These are phyloP conservation scores for Blumeriella jaapii DNA, from an alignment of 2,329 filamentous ascomycete species.

Conservation along the genomic window DNA sequence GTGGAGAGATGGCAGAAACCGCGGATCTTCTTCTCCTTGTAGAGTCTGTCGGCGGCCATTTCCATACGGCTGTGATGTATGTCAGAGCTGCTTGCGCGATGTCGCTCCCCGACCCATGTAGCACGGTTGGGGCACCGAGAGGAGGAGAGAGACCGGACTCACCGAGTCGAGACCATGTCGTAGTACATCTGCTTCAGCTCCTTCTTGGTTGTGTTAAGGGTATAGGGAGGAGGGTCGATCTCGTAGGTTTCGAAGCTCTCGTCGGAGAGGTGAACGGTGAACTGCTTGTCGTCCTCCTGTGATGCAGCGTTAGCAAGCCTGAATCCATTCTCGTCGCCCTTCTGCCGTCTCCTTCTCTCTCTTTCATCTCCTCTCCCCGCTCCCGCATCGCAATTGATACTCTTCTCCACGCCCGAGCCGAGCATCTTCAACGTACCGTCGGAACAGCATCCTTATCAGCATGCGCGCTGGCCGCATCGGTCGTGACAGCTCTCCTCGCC, in stretches of 20 bases:
- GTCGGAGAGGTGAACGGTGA: slow-evolving; percentile 85
- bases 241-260: slow-evolving; percentile 99
- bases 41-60: slow-evolving; percentile 96
- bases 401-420: neutral
- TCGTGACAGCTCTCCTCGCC: slow-evolving; percentile 67
- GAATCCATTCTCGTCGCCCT: neutral
- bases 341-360: slow-evolving; percentile 1
- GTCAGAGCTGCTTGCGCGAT: too few species aligned
- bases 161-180: slow-evolving; percentile 93
- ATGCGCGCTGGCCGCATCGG: slow-evolving; percentile 85
- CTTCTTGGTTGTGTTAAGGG: slow-evolving; percentile 87
- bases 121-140: neutral
- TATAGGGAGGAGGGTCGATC: slow-evolving; percentile 91
- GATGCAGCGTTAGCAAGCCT: slow-evolving; percentile 1
- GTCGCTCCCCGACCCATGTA: too few species aligned
- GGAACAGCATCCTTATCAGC: slow-evolving; percentile 67
- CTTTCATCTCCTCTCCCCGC: neutral
- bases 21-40: slow-evolving; percentile 99
- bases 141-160: slow-evolving; percentile 31
- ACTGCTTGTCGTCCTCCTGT: slow-evolving; percentile 87
- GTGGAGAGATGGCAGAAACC: slow-evolving; percentile 99
- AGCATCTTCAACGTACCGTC: slow-evolving; percentile 37
- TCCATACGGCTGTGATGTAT: slow-evolving; percentile 73
- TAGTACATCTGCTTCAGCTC: slow-evolving; percentile 98
- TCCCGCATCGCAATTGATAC: slow-evolving; percentile 9